Percentiles rank a stretch among this genome's conserved stretches.
phyloP scores from a whole-genome alignment of 805 yeast genomes.

The Metschnikowia koreensis region DNA sequence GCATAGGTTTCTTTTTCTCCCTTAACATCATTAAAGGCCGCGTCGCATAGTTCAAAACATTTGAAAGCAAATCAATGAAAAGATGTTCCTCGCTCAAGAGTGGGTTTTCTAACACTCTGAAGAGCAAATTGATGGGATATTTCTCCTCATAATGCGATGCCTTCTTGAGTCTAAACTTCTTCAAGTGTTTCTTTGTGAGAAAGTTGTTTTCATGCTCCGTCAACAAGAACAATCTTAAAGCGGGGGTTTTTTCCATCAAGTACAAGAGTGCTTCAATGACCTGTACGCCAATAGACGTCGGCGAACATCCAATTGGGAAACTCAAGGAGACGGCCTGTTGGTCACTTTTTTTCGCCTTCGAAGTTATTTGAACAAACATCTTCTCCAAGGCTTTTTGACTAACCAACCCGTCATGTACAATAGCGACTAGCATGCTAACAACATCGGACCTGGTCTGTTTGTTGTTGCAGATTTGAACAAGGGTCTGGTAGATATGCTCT shows the following conservation, averaged over 20 bases:
- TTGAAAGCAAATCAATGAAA: constrained; percentile 72
- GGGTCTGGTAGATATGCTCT: constrained; percentile 61
- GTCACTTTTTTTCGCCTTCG: constrained; percentile 36
- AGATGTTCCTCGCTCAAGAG: constrained; percentile 70
- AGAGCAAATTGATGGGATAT: constrained; percentile 71
- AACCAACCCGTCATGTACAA: constrained; percentile 72
- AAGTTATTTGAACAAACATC: constrained; percentile 56
- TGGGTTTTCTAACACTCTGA: constrained; percentile 59
- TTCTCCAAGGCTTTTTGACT: constrained; percentile 61
- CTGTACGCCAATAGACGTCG: constrained; percentile 72
- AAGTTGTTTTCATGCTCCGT: constrained; percentile 65
- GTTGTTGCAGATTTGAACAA: constrained; percentile 67
- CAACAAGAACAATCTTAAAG: constrained; percentile 69
- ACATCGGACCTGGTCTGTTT: constrained; percentile 78
- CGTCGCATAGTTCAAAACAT: constrained; percentile 74
- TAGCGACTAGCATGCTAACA: constrained; percentile 60
- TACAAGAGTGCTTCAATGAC: constrained; percentile 71
- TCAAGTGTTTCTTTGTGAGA: constrained; percentile 30
- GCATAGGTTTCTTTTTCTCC: constrained; percentile 18
- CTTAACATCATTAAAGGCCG: constrained; percentile 59
- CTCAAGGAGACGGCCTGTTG: constrained; percentile 7
- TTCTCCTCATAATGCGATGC: constrained; percentile 34
- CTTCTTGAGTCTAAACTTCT: constrained; percentile 36
- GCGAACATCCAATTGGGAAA: constrained; percentile 60
- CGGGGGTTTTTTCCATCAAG: constrained; percentile 63